These are phyloP conservation scores for Gremmenia infestans DNA, from an alignment of 2,329 filamentous ascomycete genomes.

Conservation along the genomic window DNA sequence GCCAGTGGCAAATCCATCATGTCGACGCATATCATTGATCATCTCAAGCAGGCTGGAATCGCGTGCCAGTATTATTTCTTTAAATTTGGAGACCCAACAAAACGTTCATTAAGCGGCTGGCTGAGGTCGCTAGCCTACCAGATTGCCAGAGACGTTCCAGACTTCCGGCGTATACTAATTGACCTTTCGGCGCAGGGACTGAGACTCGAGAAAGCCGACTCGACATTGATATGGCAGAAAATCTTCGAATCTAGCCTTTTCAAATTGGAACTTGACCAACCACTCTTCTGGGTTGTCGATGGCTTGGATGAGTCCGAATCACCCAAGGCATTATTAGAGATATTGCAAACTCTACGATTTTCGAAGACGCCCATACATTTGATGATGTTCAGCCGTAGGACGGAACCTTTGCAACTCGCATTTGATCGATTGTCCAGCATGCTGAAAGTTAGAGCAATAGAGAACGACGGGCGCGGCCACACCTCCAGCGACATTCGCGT, in stretches of 20 bases:
- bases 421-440: background rate
- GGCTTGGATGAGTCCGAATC: constrained; percentile 17
- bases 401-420: background rate
- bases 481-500: background rate
- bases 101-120: constrained; percentile 19
- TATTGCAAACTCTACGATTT: background rate
- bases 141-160: constrained; percentile 16
- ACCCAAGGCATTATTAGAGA: background rate
- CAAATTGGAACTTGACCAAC: constrained; percentile 2
- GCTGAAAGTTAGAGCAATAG: background rate
- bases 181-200: constrained; percentile 9
- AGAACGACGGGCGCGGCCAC: background rate
- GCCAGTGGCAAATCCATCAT: constrained; percentile 33
- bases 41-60: constrained; percentile 12
- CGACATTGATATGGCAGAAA: constrained; percentile 13
- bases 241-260: constrained; percentile 14
- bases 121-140: constrained; percentile 29
- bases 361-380: background rate
- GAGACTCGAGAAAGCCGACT: constrained; percentile 10
- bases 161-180: background rate
- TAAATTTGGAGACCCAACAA: constrained; percentile 25
- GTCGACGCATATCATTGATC: constrained; percentile 26
- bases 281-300: constrained; percentile 19
- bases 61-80: constrained; percentile 31
- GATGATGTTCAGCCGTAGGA: background rate